Conservation (phyloP, 805 yeast genomes). For the Yarrowia deformans region DNA sequence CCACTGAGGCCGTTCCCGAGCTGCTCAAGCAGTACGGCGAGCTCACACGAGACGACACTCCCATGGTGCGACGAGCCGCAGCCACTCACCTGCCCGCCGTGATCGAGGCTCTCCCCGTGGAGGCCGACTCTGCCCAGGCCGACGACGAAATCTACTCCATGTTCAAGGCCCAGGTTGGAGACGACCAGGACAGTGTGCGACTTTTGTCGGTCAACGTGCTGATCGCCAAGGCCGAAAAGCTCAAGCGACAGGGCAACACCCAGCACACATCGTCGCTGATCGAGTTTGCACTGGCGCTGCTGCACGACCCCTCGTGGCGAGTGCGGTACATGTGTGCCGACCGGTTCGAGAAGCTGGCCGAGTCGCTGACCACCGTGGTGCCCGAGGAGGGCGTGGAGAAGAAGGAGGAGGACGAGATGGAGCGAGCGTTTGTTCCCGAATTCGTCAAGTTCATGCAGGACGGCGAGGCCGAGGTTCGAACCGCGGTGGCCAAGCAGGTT, state of each 20-base stretch:
- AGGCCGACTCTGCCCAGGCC: slow-evolving; percentile 41
- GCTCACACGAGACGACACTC: slow-evolving; percentile 87
- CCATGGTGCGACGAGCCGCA: slow-evolving; percentile 97
- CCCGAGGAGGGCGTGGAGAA: slow-evolving; percentile 24
- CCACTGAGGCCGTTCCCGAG: slow-evolving; percentile 56
- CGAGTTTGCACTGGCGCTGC: slow-evolving; percentile 66
- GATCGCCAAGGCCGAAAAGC: slow-evolving; percentile 68
- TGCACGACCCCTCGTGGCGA: slow-evolving; percentile 94
- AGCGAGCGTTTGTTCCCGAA: slow-evolving; percentile 67
- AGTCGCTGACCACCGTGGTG: slow-evolving; percentile 54
- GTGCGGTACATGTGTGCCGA: slow-evolving; percentile 99
- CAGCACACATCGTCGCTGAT: slow-evolving; percentile 47
- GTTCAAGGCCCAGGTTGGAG: slow-evolving; percentile 79
- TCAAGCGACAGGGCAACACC: slow-evolving; percentile 45
- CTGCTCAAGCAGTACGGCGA: slow-evolving; percentile 72
- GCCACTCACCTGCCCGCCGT: slow-evolving; percentile 82
- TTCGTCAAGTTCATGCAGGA: slow-evolving; percentile 83
- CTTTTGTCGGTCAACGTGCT: slow-evolving; percentile 87
- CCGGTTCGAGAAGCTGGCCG: slow-evolving; percentile 76
- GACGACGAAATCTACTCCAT: slow-evolving; percentile 75
- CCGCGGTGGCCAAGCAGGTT: slow-evolving; percentile 90
- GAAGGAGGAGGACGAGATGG: slow-evolving; percentile 58
- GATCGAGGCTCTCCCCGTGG: slow-evolving; percentile 61
- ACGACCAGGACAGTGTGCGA: slow-evolving; percentile 94
- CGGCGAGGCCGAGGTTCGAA: slow-evolving; percentile 95